Base-by-base conservation (phyloP, 345 rosid species). In the Excoecaria cochinchinensis region DNA sequence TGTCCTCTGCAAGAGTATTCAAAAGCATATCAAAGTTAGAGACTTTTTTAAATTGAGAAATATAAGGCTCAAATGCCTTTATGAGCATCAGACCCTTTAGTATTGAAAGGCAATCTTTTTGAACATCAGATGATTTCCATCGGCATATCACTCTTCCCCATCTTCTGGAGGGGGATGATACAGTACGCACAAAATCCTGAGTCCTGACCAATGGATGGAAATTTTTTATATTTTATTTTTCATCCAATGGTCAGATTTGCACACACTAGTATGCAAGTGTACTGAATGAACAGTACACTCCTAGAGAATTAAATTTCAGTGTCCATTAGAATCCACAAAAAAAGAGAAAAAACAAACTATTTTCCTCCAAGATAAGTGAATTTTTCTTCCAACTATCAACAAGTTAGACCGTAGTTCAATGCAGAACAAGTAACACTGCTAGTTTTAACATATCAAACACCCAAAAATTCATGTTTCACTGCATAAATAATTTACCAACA, bases 1-100 rank as follows among this genome's bases (percentile, higher is more conserved):
- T 87, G 75, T 93, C 98, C 81, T 92, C 97, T 80, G 86, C 82
- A 65, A 79, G 51, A 71, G 78, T 76, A 75, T 75, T 76, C 81
- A 74, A 31, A 4, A 70, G 44, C 69, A 69, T 70, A 77, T 46
- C 31, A 25, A 24, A 74, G 59, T 65, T 36, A 71, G 55, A 24
- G 17, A 52, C 48, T 11, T 51, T 31, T 1, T 48, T 22, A 22
- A 22, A 66, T 22, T 56, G 57, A 48, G 38, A 75, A 53, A n/a
- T 61, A 4, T 42, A 17, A 61, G 14, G 38, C 14, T 59, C 16
- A 47, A 61, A 50, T 47, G 22, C 31, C 50, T 10, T 25, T 16
- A 15, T 24, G 12, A 25, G n/a, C 39, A 24, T 67, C 11, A 8
- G 0, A 47, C 9, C 14, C 12, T 67, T 46, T 17, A 53, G 31